These are phyloP conservation scores for Wilcoxina mikolae DNA, from an alignment of 495 filamentous ascomycete genomes.

Conservation along the genomic window DNA sequence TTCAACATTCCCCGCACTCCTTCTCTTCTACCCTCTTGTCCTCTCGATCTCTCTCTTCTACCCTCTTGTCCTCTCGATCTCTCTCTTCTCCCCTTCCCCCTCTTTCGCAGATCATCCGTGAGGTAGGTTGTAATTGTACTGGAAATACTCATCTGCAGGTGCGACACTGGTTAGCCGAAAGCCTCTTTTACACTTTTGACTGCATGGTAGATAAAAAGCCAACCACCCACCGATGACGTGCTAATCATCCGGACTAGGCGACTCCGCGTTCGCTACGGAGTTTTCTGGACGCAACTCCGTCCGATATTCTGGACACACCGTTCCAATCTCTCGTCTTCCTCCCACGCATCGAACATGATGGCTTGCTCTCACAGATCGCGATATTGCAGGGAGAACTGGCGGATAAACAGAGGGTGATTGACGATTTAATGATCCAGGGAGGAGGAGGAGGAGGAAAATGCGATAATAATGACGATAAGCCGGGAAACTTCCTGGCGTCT, in stretches of 20 bases:
- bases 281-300: slow-evolving; percentile 22
- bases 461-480: neutral
- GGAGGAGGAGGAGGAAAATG: neutral
- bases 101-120: neutral
- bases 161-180: neutral
- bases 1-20: neutral
- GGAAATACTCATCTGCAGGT: neutral
- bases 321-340: slow-evolving; percentile 19
- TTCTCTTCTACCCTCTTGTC: neutral
- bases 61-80: neutral
- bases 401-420: slow-evolving; percentile 15
- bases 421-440: slow-evolving; percentile 12
- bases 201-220: neutral
- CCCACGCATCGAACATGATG: slow-evolving; percentile 17
- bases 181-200: neutral
- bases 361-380: slow-evolving; percentile 9
- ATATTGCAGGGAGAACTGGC: slow-evolving; percentile 12
- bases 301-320: slow-evolving; percentile 21
- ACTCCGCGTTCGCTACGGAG: slow-evolving; percentile 24
- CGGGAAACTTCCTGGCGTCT: slow-evolving; percentile 7
- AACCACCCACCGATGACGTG: neutral
- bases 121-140: neutral
- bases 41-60: neutral
- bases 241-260: slow-evolving; percentile 11
- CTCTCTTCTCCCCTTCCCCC: neutral